These are phyloP conservation scores for Sistotremastrum suecicum DNA, from an alignment of 768 basidiomycete species.

Conservation along the genomic window DNA sequence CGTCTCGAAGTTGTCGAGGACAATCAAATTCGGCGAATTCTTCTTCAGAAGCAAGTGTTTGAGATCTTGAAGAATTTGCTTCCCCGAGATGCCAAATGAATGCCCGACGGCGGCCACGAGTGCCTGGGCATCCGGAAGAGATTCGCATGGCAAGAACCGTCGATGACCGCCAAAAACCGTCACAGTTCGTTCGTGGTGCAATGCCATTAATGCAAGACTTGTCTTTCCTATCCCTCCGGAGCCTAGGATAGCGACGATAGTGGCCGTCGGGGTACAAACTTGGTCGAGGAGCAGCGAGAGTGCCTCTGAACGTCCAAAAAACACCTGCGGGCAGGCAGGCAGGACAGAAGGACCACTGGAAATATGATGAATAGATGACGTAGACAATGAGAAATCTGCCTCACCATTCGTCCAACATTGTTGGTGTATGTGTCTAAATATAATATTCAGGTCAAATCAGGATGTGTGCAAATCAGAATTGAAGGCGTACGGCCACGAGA, in stretches of 20 bases:
- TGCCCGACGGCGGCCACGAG: slow-evolving; percentile 14
- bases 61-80: slow-evolving; percentile 4
- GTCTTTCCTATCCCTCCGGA: slow-evolving; percentile 28
- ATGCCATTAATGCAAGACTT: slow-evolving; percentile 20
- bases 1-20: slow-evolving; percentile 29
- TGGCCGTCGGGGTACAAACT: no score
- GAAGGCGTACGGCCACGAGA: no score
- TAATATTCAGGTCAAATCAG: no score
- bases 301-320: slow-evolving; percentile 6
- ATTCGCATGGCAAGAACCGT: slow-evolving; percentile 23
- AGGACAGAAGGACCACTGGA: no score
- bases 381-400: no score
- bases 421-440: no score
- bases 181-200: slow-evolving; percentile 12
- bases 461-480: no score
- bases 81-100: slow-evolving; percentile 6
- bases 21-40: slow-evolving; percentile 15
- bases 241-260: slow-evolving; percentile 11
- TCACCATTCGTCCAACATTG: no score
- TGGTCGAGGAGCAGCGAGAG: background rate
- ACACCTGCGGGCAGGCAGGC: background rate
- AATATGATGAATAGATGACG: no score
- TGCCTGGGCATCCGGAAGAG: slow-evolving; percentile 13
- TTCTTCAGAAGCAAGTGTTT: slow-evolving; percentile 1
- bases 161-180: slow-evolving; percentile 12